Conservation (phyloP, 768 basidiomycete species). For the Suillus variegatus region DNA sequence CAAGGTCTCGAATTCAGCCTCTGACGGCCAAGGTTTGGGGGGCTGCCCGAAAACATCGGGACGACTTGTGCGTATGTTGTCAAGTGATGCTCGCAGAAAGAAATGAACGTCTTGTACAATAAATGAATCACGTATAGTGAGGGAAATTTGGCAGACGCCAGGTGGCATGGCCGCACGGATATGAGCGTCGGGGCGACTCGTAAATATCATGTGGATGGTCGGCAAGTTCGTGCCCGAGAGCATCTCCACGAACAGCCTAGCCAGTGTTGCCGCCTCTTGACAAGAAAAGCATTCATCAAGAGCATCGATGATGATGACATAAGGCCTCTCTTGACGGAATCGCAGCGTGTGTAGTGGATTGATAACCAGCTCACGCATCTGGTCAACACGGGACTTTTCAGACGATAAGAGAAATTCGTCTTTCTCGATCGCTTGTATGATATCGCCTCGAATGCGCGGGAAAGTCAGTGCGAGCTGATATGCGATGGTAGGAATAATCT, state of each 20-base stretch:
- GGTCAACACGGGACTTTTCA: conserved; percentile 5
- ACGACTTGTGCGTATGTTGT: conserved; percentile 9
- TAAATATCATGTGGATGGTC: background rate
- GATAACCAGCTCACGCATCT: conserved; percentile 14
- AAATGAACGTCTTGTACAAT: conserved; percentile 16
- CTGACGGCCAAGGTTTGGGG: conserved; percentile 16
- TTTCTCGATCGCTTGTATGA: conserved; percentile 15
- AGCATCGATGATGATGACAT: conserved; percentile 8
- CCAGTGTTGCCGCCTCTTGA: conserved; percentile 14
- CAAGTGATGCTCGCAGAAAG: conserved; percentile 16
- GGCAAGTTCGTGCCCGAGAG: conserved; percentile 8
- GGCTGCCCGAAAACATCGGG: background rate
- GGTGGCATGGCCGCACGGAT: conserved; percentile 9
- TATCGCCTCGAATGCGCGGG: conserved; percentile 10
- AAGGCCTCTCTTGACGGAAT: conserved; percentile 6
- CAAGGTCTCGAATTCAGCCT: conserved; percentile 15
- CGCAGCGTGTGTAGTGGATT: conserved; percentile 12
- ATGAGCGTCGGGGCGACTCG: background rate
- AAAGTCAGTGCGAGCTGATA: conserved; percentile 17
- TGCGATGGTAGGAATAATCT: conserved; percentile 18
- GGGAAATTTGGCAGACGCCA: background rate
- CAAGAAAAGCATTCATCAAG: conserved; percentile 14
- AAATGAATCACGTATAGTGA: conserved; percentile 9
- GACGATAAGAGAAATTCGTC: conserved; percentile 7
- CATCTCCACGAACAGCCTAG: conserved; percentile 6